Evolutionary conservation across 345 rosid species (phyloP), one percentile per base, ranked within the genome.

Genomic region (Populus pruinosa): DNA sequence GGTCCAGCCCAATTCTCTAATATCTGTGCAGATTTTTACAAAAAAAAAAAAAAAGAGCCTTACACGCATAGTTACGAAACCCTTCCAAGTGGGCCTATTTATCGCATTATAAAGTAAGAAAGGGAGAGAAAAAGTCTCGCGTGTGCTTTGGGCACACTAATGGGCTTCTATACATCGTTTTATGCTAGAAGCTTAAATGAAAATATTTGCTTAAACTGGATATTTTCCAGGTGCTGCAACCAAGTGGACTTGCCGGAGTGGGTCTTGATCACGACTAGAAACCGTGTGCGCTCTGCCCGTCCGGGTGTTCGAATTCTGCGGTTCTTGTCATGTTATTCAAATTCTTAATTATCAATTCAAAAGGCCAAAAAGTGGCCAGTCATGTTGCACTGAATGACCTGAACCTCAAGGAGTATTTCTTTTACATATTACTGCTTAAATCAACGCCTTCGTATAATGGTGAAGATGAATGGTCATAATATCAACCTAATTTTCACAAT

Each of bases 261-360:
- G 87, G 86, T 90, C 87, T 93, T 89, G 89, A 91, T 92, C 97
- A 88, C 88, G 91, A 89, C 91, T 93, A 89, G 92, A 91, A 94
- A 89, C 90, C 93, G 89, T 87, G 92, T 92, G 96, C 93, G 92
- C 94, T 90, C 31, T 82, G 89, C 90, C 91, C 97, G 91, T 91
- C 91, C 93, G 87, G 91, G 35, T 33, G 93, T 87, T 90, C 88
- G 93, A 88, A 89, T 91, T 89, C 90, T 87, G 93, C 90, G 83
- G 91, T 82, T 72, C 87, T 86, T 87, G 91, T 2, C 1, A 0
- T 20, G 6, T 20, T 33, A 3, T 53, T 50, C 0, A 20, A 50
- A 21, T 39, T 39, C 10, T 39, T 39, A 1, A 8, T 0, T 39
- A 39, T 8, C 35, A 4, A 3, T 33, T 33, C 4, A 33, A 33